Percentiles rank a stretch among this genome's conserved stretches.
These are phyloP conservation scores for Naematelia encephala DNA, from an alignment of 768 basidiomycete genomes.

Conservation along the genomic window DNA sequence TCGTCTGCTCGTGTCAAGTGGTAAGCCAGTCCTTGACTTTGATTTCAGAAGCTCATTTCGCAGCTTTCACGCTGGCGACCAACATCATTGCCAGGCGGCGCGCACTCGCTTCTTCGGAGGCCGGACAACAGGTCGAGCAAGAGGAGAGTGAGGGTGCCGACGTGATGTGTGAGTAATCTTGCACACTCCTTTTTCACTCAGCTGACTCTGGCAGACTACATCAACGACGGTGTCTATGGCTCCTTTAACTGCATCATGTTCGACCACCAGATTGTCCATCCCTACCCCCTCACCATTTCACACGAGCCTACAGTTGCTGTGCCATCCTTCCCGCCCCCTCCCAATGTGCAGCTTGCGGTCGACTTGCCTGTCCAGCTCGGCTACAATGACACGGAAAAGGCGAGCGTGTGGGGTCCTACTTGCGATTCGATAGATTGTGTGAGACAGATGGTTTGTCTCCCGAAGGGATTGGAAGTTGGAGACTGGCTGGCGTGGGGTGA, in stretches of 20 bases:
- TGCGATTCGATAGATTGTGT: conserved; percentile 98
- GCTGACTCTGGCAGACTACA: conserved; percentile 68
- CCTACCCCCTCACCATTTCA: conserved; percentile 57
- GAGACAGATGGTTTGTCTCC: conserved; percentile 59
- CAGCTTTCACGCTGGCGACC: conserved; percentile 85
- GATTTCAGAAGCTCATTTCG: not conserved
- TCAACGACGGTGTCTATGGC: conserved; percentile 98
- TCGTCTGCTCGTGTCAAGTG: conserved; percentile 75
- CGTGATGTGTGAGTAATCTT: conserved; percentile 78
- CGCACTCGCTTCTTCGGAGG: conserved; percentile 25
- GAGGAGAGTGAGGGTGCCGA: conserved; percentile 54
- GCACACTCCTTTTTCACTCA: no score
- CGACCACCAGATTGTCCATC: conserved; percentile 90
- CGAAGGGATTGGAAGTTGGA: conserved; percentile 72
- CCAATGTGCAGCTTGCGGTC: conserved; percentile 49
- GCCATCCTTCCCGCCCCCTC: conserved; percentile 44
- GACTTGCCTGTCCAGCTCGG: conserved; percentile 51
- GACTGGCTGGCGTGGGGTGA: conserved; percentile 98
- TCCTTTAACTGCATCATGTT: conserved; percentile 70
- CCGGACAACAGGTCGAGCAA: conserved; percentile 25
- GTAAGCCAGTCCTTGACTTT: conserved; percentile 13
- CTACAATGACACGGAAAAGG: conserved; percentile 45
- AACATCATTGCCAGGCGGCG: conserved; percentile 85
- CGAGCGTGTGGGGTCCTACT: conserved; percentile 94
- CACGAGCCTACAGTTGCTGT: conserved; percentile 22